Base-by-base conservation (phyloP, 805 yeast species). In the Teunomyces gatunensis region DNA sequence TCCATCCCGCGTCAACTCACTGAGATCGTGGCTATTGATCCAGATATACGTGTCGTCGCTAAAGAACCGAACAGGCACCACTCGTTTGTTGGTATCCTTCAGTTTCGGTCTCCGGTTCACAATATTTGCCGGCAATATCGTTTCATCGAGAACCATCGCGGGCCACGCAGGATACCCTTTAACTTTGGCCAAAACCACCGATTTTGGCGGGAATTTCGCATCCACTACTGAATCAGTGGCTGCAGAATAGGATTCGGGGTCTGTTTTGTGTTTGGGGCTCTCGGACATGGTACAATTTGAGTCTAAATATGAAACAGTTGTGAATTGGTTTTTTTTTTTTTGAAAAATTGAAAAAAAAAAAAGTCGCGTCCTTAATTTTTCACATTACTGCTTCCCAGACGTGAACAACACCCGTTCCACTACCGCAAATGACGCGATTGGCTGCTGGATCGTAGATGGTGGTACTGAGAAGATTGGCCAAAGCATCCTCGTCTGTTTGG, bases 101-200 rank as follows among this genome's bases (percentile, higher is more conserved):
- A 56, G 57, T 54, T 79, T 79, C 12, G 89, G 87, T 48, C 73
- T 77, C 50, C 73, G 75, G 13, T 65, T 62, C 21, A 67, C 53
- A 25, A 87, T 79, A 54, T 74, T 69, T 17, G 69, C 78, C 0
- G 96, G 94, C 5, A 88, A 71, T 6, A 79, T 64, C 13, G 75
- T 73, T 49, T 71, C 78, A 1, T 83, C 84, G 3, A 88, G 76
- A 3, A 87, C 82, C 81, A 88, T 83, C 2, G 91, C 90, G 0
- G 96, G 96, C 96, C 96, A 89, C 36, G 91, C 85, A 2, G 96
- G 87, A 60, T 83, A 89, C 6, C 96, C 95, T 59, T 87, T 89
- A 42, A 89, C 82, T 64, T 89, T 89, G 6, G 94, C 94, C 20
- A 89, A 72, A 0, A 89, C 64, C 2, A 49, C 42, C 11, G 52